Evolutionary conservation across 2,329 filamentous ascomycete species (phyloP), one percentile per base, ranked within the genome.

Genomic region (Drechmeria coniospora): DNA sequence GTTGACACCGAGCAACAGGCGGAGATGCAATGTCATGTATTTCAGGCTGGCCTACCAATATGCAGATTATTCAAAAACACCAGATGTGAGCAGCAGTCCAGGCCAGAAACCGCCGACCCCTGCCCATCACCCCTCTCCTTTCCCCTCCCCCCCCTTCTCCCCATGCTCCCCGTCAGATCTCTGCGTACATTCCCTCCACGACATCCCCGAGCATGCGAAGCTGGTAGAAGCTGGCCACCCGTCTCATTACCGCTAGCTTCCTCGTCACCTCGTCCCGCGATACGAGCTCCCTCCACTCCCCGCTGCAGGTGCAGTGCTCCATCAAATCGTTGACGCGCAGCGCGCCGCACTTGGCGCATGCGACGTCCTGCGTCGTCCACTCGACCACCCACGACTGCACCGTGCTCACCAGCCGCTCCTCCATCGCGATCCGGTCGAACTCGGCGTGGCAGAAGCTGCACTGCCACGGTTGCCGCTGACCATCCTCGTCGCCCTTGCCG

Each of bases 251-350:
- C 23, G 51, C 63, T 43, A 95, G 42, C 46, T 60, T 67, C 47
- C 61, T 69, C 44, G 68, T 53, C 15, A 87, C 57, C 16, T 79
- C 79, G 17, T 66, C 70, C 37, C 66, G 63, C 39, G 75, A 68
- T 33, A 86, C 63, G 13, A 74, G 81, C 38, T 72, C 72, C 12
- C 64, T 66, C 90, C 90, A 98, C 33, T 69, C 68, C 4, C 90
- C 90, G 35, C 81, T 82, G 59, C 90, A 98, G 8, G 76, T 79
- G 54, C 92, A 98, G 53, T 95, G 86, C 51, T 94, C 87, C 74
- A 90, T 84, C 43, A 95, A 92, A 45, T 94, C 87, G 49, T 93
- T 95, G 22, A 81, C 65, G 46, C 83, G 63, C 21, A 93, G 53
- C 40, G 82, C 82, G 18, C 67, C 71, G 49, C 74, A 79, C 33